These are phyloP conservation scores for Ceratocystis variospora DNA, from an alignment of 2,329 filamentous ascomycete species.

Conservation along the genomic window DNA sequence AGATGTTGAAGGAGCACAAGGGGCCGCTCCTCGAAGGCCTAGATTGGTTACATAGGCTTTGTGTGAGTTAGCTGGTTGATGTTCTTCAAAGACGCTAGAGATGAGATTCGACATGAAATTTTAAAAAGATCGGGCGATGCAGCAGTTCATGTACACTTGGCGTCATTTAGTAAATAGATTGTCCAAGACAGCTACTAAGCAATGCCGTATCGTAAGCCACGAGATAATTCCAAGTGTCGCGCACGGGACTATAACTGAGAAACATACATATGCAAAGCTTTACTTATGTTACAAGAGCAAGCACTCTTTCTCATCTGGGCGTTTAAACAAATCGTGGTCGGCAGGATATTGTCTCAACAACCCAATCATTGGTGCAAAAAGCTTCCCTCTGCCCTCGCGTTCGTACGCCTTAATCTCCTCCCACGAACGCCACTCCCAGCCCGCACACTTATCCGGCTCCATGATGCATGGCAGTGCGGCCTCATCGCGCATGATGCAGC, in stretches of 20 bases:
- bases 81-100: conserved; percentile 29
- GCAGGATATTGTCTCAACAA: conserved; percentile 9
- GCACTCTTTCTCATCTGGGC: not conserved
- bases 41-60: conserved; percentile 44
- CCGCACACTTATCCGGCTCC: conserved; percentile 39
- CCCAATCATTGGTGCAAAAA: conserved; percentile 12
- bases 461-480: conserved; percentile 35
- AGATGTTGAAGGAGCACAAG: conserved; percentile 40
- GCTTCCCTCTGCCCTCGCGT: conserved; percentile 19
- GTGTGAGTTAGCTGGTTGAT: conserved; percentile 38
- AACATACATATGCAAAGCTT: too few species aligned
- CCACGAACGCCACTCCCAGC: conserved; percentile 38
- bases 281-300: not conserved
- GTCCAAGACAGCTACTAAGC: conserved; percentile 2
- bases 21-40: conserved; percentile 46
- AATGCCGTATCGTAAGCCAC: too few species aligned
- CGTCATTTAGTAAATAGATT: conserved; percentile 22
- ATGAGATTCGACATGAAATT: conserved; percentile 26
- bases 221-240: too few species aligned
- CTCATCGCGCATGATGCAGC: conserved; percentile 36
- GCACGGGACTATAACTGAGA: too few species aligned
- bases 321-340: conserved; percentile 7
- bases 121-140: conserved; percentile 29
- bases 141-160: conserved; percentile 30
- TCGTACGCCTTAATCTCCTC: conserved; percentile 29